Evolutionary conservation across 371 early-diverging fungal genomes (phyloP).

Genomic region (Mucor velutinosus): DNA sequence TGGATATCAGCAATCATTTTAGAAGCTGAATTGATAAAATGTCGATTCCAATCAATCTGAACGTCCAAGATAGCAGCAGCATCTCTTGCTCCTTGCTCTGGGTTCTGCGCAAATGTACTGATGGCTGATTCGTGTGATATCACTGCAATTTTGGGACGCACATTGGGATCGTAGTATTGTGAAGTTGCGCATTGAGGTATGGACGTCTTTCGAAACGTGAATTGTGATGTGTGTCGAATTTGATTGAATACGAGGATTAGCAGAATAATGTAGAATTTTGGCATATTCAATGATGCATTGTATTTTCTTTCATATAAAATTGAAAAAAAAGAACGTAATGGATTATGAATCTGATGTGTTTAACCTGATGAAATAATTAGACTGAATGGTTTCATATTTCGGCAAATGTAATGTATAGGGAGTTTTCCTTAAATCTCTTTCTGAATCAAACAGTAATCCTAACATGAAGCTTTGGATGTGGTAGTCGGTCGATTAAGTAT

Average conservation of each 20-base stretch:
- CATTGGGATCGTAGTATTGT: constrained; percentile 4
- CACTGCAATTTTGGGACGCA: constrained; percentile 24
- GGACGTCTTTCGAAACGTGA: constrained; percentile 2
- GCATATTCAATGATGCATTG: not conserved
- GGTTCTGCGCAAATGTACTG: constrained; percentile 31
- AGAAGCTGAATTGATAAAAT: constrained; percentile 20
- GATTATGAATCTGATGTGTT: not conserved
- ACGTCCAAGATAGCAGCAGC: constrained; percentile 40
- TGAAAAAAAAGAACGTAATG: not conserved
- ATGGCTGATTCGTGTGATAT: constrained; percentile 33
- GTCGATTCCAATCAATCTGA: constrained; percentile 38
- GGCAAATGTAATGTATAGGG: not conserved
- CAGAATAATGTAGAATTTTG: not conserved
- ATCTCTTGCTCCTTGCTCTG: constrained; percentile 42
- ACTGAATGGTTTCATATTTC: not conserved
- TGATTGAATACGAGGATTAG: not conserved
- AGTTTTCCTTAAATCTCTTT: not conserved
- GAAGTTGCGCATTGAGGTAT: constrained; percentile 3
- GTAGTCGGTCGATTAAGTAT: too few species aligned
- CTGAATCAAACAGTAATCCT: not conserved
- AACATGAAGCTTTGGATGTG: not conserved
- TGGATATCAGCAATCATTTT: constrained; percentile 43
- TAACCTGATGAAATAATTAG: not conserved
- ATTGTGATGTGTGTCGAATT: not conserved
- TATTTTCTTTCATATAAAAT: not conserved